phyloP scores from a whole-genome alignment of 495 filamentous ascomycete species.

The Neurospora sp. region DNA sequence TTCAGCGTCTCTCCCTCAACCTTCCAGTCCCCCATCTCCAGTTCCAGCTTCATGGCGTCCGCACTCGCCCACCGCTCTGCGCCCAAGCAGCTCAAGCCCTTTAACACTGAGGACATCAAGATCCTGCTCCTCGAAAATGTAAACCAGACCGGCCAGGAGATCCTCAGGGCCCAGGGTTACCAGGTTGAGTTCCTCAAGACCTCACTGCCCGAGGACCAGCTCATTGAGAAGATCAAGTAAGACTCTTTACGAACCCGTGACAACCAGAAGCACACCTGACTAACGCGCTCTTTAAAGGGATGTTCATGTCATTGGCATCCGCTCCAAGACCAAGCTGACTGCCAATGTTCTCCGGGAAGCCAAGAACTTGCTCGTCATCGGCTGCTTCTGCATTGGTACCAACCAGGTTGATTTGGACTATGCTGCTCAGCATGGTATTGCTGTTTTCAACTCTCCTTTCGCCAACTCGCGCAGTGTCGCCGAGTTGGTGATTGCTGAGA shows the following conservation, averaged over 20 bases:
- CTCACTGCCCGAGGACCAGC: slow-evolving; percentile 80
- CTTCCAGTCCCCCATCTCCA: slow-evolving; percentile 52
- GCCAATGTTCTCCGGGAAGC: slow-evolving; percentile 78
- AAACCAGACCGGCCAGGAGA: slow-evolving; percentile 77
- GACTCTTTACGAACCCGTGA: slow-evolving; percentile 15
- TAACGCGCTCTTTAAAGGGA: slow-evolving; percentile 43
- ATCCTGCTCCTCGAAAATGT: slow-evolving; percentile 94
- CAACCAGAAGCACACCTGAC: slow-evolving; percentile 4
- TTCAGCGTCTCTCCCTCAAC: slow-evolving; percentile 45
- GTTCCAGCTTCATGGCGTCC: slow-evolving; percentile 24
- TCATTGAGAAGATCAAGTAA: slow-evolving; percentile 94
- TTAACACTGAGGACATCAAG: slow-evolving; percentile 90
- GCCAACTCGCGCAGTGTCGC: slow-evolving; percentile 96
- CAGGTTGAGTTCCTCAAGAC: slow-evolving; percentile 88
- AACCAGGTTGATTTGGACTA: slow-evolving; percentile 95
- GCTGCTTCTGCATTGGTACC: slow-evolving; percentile 98
- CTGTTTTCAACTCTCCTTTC: slow-evolving; percentile 98
- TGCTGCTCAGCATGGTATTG: slow-evolving; percentile 84
- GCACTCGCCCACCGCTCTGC: slow-evolving; percentile 11
- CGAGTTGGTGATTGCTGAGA: slow-evolving; percentile 88
- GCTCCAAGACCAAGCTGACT: slow-evolving; percentile 93
- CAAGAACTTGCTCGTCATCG: slow-evolving; percentile 88
- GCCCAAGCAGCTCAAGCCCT: slow-evolving; percentile 85
- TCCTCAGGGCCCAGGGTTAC: slow-evolving; percentile 78
- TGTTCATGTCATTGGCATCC: slow-evolving; percentile 95